Evolutionary conservation across 805 yeast species (phyloP).

Genomic region (Candida sphagnicola): DNA sequence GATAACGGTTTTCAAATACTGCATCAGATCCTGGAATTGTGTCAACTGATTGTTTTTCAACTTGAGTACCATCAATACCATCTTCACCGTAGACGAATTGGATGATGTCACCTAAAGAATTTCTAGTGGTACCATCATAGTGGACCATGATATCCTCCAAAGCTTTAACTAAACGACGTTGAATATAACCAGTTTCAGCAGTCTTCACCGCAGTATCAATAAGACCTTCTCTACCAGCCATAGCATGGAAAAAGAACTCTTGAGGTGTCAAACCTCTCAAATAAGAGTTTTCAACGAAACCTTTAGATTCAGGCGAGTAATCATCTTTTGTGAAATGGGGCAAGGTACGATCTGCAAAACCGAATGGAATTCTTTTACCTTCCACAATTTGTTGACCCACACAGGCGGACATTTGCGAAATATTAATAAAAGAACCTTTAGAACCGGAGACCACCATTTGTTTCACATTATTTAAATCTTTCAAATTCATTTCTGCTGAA

Average conservation of each 20-base stretch:
- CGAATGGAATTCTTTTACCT: constrained; percentile 98
- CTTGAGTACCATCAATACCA: constrained; percentile 97
- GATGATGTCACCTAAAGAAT: constrained; percentile 92
- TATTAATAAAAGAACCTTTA: constrained; percentile 97
- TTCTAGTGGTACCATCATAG: constrained; percentile 97
- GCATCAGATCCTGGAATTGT: constrained; percentile 91
- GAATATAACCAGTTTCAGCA: constrained; percentile 98
- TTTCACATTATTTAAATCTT: constrained; percentile 91
- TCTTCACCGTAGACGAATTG: constrained; percentile 98
- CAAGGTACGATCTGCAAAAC: constrained; percentile 91
- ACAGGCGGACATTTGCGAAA: constrained; percentile 99
- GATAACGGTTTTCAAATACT: constrained; percentile 77
- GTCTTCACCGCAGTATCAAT: constrained; percentile 99
- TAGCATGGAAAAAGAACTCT: constrained; percentile 98
- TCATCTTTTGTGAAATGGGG: constrained; percentile 99
- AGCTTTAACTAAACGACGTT: constrained; percentile 96
- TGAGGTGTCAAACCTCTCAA: constrained; percentile 97
- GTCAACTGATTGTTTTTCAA: constrained; percentile 93
- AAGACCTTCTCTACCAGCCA: constrained; percentile 99
- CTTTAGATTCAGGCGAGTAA: constrained; percentile 97
- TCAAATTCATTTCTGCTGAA: constrained; percentile 94
- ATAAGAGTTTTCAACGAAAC: constrained; percentile 96
- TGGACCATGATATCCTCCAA: constrained; percentile 97
- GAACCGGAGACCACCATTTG: constrained; percentile 99
- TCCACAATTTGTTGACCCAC: constrained; percentile 99